A percentile compares a stretch with the other conserved stretches of the same genome.
Conservation (phyloP, 441 rosid species). For the Cnidoscolus chayamansa region DNA sequence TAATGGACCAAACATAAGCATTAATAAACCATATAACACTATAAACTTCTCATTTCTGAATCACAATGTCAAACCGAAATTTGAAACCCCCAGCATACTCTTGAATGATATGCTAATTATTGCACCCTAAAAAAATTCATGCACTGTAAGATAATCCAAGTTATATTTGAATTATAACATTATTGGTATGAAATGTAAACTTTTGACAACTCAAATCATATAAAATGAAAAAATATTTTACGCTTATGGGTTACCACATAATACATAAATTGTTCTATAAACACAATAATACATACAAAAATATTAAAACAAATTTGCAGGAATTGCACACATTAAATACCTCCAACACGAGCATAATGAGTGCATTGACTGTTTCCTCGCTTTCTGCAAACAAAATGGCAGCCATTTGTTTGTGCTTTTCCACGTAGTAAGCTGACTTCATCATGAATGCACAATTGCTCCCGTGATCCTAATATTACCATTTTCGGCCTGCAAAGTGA, state of each 20-base stretch:
- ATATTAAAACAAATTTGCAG: background rate
- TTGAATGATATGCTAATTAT: background rate
- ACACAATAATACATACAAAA: background rate
- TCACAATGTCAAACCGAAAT: background rate
- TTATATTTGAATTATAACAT: background rate
- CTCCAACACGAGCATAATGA: slow-evolving; percentile 55
- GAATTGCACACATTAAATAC: slow-evolving; percentile 30
- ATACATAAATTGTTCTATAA: background rate
- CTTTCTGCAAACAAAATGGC: slow-evolving; percentile 64
- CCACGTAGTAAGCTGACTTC: slow-evolving; percentile 82
- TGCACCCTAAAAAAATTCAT: background rate
- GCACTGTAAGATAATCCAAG: background rate
- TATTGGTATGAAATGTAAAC: background rate
- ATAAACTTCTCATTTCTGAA: background rate
- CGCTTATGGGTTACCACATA: background rate
- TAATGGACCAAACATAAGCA: background rate
- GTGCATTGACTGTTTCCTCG: slow-evolving; percentile 49
- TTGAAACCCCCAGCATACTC: background rate
- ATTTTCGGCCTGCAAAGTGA: slow-evolving; percentile 81
- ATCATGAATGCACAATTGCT: slow-evolving; percentile 86
- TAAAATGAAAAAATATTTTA: background rate
- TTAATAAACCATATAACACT: background rate
- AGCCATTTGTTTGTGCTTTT: slow-evolving; percentile 85
- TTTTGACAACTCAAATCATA: background rate
- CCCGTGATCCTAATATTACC: slow-evolving; percentile 92